Evolutionary conservation across 371 early-diverging fungal species (phyloP), one percentile per base, ranked within the genome.

Genomic region (Chytridium lagenaria): DNA sequence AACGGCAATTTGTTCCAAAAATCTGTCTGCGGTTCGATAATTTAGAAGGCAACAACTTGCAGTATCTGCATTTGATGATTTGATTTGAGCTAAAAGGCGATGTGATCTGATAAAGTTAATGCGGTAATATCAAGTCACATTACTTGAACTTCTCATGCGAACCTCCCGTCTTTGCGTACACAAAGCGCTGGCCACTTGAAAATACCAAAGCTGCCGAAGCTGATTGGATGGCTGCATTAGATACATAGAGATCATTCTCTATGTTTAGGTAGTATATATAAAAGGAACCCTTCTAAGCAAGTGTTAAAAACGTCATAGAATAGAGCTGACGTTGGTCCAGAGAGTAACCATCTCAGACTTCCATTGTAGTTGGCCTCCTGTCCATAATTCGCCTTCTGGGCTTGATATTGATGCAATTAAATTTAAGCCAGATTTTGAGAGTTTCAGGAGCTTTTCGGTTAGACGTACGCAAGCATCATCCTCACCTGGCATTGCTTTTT

Each of bases 201-300:
- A 65, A 65, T 12, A 57, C 26, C 5, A 57, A 23, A 23, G 3
- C 80, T 72, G 51, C 37, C 61, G 33, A 74, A 36, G 31, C 74
- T 73, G 28, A 71, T 65, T 1, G 50, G 16, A 36, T 68, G 22
- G 1, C 74, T 34, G 5, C 63, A 39, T 12, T 74, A 71, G 26
- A 74, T 74, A 16, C 71, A 70, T 67, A 10, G 40, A 52, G 19
- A 77, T 49, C 19, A 65, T 63, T 49, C 69, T 49, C 23, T 52
- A 7, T 34, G 22, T 39, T 26, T 67, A 52, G 1, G 51, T n/a
- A 39, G 22, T 19, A 33, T 49, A 68, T 68, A 31, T 36, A 2
- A 0, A 38, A 16, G 26, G 57, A 57, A 12, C 31, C 31, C 57
- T 23, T 57, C n/a, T 57, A 57, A 57, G 26, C n/a, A 57, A 57